phyloP scores from a whole-genome alignment of 768 basidiomycete species.

The Trametes coccinea region DNA sequence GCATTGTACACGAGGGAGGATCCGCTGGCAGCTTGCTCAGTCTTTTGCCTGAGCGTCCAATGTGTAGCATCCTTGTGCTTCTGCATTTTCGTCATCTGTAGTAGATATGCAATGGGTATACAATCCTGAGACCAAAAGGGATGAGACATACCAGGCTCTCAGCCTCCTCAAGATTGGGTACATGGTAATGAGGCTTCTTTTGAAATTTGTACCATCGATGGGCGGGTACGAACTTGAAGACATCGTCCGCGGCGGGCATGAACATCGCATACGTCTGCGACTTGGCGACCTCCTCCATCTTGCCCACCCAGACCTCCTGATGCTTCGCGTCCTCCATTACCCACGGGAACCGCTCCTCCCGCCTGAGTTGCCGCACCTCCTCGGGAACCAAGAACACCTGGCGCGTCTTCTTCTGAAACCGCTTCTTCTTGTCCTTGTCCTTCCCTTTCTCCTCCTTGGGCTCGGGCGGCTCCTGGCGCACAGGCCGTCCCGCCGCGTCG shows the following conservation, averaged over 20 bases:
- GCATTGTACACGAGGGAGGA: constrained; percentile 49
- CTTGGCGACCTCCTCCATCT: constrained; percentile 76
- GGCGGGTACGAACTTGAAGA: constrained; percentile 86
- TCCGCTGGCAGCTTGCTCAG: constrained; percentile 34
- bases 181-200: constrained; percentile 74
- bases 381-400: constrained; percentile 85
- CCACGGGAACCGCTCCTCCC: constrained; percentile 91
- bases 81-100: constrained; percentile 51
- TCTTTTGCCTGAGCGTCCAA: constrained; percentile 58
- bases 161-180: constrained; percentile 66
- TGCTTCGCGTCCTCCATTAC: constrained; percentile 80
- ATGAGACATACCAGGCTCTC: constrained; percentile 59
- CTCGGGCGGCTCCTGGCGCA: constrained; percentile 41
- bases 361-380: constrained; percentile 71
- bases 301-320: constrained; percentile 76
- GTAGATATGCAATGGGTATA: constrained; percentile 24
- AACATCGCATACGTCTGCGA: constrained; percentile 77
- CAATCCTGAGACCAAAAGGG: constrained; percentile 7
- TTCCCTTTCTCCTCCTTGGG: constrained; percentile 18
- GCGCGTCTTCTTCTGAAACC: constrained; percentile 78
- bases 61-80: constrained; percentile 77
- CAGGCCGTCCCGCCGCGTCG: constrained; percentile 74
- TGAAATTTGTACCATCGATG: constrained; percentile 94
- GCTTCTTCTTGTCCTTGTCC: constrained; percentile 51
- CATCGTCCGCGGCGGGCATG: constrained; percentile 78